Base-by-base conservation (phyloP, 2,329 filamentous ascomycete species). In the Penicillium sp. region DNA sequence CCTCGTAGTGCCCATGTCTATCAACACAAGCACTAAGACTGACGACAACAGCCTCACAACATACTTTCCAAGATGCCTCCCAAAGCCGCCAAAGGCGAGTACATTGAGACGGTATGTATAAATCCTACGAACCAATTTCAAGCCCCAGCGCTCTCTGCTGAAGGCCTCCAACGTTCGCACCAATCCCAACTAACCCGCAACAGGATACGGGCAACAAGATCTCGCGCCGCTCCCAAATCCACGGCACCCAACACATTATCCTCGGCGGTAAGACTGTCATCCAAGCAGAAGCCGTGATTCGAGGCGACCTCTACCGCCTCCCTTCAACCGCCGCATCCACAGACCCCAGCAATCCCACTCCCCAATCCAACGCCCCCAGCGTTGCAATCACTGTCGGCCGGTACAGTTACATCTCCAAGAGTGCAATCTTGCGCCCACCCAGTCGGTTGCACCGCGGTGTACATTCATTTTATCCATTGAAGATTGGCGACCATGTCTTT, bases 131-230 rank as follows among this genome's bases (percentile, higher is more conserved):
- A 28, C 6, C 22, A 26, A 53, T 40, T 6, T 2, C n/a, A 37
- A 37, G 38, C 16, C 16, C 8, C 14, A 14, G 51, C 8, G 5
- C 4, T 1, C 6, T 46, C 55, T 6, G 11, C 16, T 16, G 38
- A 19, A 16, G 19, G 26, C 30, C 45, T 28, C 14, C 45, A 48
- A 48, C 8, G 3, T 52, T 42, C 60, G 56, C 52, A 52, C 61
- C 40, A 59, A 49, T 13, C 37, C 13, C 16, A 54, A 46, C 54
- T 59, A 54, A 64, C 58, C 35, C 38, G 10, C 8, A 53, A 45
- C 68, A 96, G 93, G 94, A 98, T 80, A 97, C 93, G 2, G 95
- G 95, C 68, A 99, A 99, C 85, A 98, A 98, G 81, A 95, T 99
- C 71, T 94, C 93, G 42, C 92, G 95, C 68, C 92, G 92, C 69